Base-by-base conservation (phyloP, 768 basidiomycete species). In the Podaxis mareebaensis region DNA sequence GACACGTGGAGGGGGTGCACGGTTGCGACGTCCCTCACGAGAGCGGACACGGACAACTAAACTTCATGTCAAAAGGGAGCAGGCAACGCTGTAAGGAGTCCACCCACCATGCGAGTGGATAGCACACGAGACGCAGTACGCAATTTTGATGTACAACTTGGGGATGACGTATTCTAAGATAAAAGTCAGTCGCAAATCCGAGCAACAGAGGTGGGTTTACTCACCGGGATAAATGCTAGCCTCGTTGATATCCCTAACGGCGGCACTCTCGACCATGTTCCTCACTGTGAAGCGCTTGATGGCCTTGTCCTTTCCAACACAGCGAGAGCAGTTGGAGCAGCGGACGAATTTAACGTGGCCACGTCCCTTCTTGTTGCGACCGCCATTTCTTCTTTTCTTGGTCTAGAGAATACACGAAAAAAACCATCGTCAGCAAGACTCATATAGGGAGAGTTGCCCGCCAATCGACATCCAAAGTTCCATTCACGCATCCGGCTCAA, bases 231-330 rank as follows among this genome's bases (percentile, higher is more conserved):
- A 99, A 66, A 98, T 90, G 72, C 89, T 91, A 46, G 96, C 95
- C 72, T 99, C 97, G 75, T 90, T 93, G 75, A 99, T 92, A 82
- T 99, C 97, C 67, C 96, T 85, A 70, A 98, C 93, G 60, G 96
- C 96, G 51, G 97, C 97, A 74, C 93, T 93, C 86, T 99, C 96
- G 63, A 99, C 95, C 93, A 99, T 99, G 88, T 99, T 99, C 80
- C 95, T 89, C 74, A 99, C 96, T 42, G 96, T 97, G 87, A 96
- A 96, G 58, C 97, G 86, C 84, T 97, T 97, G 90, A 99, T 97
- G 69, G 96, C 96, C 87, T 99, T 99, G 85, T 99, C 96, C 85
- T 99, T 99, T 70, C 84, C 90, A 64, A 97, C 95, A 76, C 93
- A 95, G 70, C 97, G 92, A 74, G 94, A 94, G 87, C 97, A 99